phyloP scores from a whole-genome alignment of 2,329 filamentous ascomycete genomes.

The Monosporascus sp. region DNA sequence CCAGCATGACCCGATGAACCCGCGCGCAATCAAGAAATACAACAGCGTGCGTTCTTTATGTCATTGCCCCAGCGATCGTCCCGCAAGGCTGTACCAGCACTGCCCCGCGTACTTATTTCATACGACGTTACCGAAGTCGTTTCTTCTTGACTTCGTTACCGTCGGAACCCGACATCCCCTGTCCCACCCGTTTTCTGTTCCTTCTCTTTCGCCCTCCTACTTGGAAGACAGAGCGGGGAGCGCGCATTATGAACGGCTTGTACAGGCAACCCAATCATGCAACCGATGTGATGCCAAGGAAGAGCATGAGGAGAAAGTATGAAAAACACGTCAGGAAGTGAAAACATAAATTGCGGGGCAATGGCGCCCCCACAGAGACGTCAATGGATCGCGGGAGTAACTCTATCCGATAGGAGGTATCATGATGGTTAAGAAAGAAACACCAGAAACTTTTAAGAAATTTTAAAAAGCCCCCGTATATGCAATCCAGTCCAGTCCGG shows the following conservation, averaged over 20 bases:
- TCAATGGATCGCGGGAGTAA: constrained; percentile 17
- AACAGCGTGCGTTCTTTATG: not conserved
- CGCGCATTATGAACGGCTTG: not conserved
- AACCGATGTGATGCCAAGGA: constrained; percentile 3
- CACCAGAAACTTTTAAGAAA: constrained; percentile 37
- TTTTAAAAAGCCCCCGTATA: constrained; percentile 37
- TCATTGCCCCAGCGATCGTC: not conserved
- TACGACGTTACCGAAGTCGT: not conserved
- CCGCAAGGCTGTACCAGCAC: not conserved
- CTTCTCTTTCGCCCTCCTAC: not conserved
- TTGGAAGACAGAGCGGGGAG: not conserved
- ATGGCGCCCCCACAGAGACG: constrained; percentile 20
- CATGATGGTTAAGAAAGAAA: constrained; percentile 32
- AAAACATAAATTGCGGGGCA: constrained; percentile 19
- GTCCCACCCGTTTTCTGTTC: not conserved
- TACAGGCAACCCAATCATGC: not conserved
- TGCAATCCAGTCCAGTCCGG: constrained; percentile 36
- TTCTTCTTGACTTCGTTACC: not conserved
- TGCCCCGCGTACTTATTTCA: not conserved
- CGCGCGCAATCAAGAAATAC: not conserved
- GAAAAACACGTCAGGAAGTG: constrained; percentile 5
- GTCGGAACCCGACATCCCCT: not conserved
- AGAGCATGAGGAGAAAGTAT: constrained; percentile 11
- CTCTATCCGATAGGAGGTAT: constrained; percentile 36
- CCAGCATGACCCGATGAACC: not conserved